Evolutionary conservation across 1,139 yeast species (phyloP).

Genomic region (Yamadazyma membranifaciens): DNA sequence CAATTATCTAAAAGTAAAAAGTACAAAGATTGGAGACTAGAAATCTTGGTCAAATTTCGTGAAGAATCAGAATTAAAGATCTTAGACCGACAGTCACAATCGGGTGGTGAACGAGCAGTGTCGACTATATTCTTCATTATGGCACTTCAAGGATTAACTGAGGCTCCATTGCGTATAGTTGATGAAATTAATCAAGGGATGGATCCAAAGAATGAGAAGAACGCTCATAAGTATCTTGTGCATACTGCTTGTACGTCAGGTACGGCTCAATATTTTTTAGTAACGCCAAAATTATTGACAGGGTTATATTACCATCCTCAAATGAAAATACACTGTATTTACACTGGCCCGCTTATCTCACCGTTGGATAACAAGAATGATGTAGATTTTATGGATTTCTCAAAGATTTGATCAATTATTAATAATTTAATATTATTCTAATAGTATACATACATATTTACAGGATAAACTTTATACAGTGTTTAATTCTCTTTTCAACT

Average conservation of each 20-base stretch:
- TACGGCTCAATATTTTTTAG: slow-evolving; percentile 78
- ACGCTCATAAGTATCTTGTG: slow-evolving; percentile 85
- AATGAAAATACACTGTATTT: slow-evolving; percentile 87
- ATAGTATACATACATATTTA: slow-evolving; percentile 1
- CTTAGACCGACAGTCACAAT: slow-evolving; percentile 83
- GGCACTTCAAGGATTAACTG: slow-evolving; percentile 87
- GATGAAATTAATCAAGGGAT: slow-evolving; percentile 99
- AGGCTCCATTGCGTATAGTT: slow-evolving; percentile 90
- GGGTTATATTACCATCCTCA: slow-evolving; percentile 74
- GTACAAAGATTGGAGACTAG: slow-evolving; percentile 78
- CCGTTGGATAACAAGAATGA: slow-evolving; percentile 9
- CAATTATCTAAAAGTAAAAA: slow-evolving; percentile 52
- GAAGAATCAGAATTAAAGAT: slow-evolving; percentile 67
- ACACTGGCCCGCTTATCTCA: slow-evolving; percentile 55
- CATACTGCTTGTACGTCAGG: slow-evolving; percentile 70
- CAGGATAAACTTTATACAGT: slow-evolving; percentile 5
- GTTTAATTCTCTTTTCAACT: slow-evolving; percentile 33
- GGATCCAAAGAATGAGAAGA: slow-evolving; percentile 91
- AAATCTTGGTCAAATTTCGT: slow-evolving; percentile 83
- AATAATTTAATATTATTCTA: not conserved
- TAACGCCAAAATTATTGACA: slow-evolving; percentile 88
- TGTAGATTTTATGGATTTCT: slow-evolving; percentile 33
- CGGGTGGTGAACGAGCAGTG: slow-evolving; percentile 98
- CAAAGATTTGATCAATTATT: slow-evolving; percentile 8
- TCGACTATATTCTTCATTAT: slow-evolving; percentile 88